Percentiles rank a stretch among this genome's conserved stretches.
These are phyloP conservation scores for Tolypocladium sp. DNA, from an alignment of 2,329 filamentous ascomycete species.

Conservation along the genomic window DNA sequence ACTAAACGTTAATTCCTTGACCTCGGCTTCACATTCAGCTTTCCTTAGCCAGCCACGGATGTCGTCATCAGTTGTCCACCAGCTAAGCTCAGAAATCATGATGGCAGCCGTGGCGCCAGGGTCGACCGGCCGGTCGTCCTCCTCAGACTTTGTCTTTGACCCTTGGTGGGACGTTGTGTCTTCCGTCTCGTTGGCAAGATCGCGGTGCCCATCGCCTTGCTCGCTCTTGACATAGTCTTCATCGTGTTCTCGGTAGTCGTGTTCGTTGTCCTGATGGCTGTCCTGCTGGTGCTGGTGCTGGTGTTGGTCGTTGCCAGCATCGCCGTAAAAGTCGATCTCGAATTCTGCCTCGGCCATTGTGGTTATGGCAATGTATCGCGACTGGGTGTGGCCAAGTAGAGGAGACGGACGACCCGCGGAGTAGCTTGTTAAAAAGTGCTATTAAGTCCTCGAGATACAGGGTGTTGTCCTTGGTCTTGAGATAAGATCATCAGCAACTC, in stretches of 20 bases:
- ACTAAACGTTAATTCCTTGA: conserved; percentile 91
- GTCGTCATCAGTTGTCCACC: conserved; percentile 97
- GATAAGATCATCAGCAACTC: conserved; percentile 4
- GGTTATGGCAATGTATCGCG: conserved; percentile 1
- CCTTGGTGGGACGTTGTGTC: conserved; percentile 30
- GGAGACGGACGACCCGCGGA: background rate
- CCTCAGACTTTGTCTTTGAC: conserved; percentile 51
- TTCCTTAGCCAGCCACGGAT: conserved; percentile 77
- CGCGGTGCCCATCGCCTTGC: conserved; percentile 13
- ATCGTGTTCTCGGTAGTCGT: conserved; percentile 22
- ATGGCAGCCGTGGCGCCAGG: conserved; percentile 59
- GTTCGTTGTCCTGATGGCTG: conserved; percentile 28
- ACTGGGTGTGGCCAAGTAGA: conserved; percentile 7
- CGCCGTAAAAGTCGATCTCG: conserved; percentile 65
- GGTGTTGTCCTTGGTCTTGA: conserved; percentile 2
- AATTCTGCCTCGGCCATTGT: conserved; percentile 62
- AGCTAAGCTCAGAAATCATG: conserved; percentile 82
- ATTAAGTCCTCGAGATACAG: conserved; percentile 8
- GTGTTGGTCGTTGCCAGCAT: conserved; percentile 39
- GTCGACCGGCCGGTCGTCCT: conserved; percentile 50
- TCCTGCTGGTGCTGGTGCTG: conserved; percentile 16
- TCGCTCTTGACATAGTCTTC: conserved; percentile 28
- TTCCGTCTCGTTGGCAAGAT: conserved; percentile 10
- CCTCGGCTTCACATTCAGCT: conserved; percentile 71
- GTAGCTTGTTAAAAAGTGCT: conserved; percentile 4